Percentiles rank a stretch among this genome's conserved stretches.
Conservation (phyloP, 768 basidiomycete genomes). For the Leccinum olivaceopallidum region DNA sequence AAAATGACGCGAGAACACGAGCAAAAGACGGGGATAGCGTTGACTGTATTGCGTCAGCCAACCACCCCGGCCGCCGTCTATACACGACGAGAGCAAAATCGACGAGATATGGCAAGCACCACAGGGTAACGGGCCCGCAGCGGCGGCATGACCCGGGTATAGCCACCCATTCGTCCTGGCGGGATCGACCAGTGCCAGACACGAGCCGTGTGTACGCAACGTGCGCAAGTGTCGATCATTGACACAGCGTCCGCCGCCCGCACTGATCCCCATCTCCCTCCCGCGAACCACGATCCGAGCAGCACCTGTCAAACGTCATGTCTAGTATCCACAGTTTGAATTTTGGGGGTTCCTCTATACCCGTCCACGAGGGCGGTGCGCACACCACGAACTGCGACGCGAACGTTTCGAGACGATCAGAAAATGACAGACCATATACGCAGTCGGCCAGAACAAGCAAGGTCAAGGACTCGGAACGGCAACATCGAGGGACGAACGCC, state of each 20-base stretch:
- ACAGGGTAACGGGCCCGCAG: neutral
- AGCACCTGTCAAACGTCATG: neutral
- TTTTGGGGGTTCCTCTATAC: neutral
- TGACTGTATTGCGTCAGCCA: neutral
- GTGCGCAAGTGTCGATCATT: slow-evolving; percentile 8
- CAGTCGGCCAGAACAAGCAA: neutral
- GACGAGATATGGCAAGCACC: neutral
- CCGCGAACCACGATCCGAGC: neutral
- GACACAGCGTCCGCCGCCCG: neutral
- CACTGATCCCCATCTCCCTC: neutral
- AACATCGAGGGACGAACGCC: neutral
- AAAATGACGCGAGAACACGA: neutral
- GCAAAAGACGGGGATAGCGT: too few species aligned
- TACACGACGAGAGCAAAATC: neutral
- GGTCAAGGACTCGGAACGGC: slow-evolving; percentile 3
- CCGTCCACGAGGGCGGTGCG: neutral
- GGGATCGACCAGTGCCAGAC: neutral
- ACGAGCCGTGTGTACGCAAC: neutral
- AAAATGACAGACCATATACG: neutral
- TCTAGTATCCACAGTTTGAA: neutral
- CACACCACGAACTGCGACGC: slow-evolving; percentile 1
- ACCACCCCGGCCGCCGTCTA: neutral
- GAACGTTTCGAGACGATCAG: slow-evolving; percentile 1
- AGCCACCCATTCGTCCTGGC: neutral
- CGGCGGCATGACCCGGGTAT: too few species aligned